Evolutionary conservation across 306 rosid genomes (phyloP).

Genomic region (Fragaria vesca): DNA sequence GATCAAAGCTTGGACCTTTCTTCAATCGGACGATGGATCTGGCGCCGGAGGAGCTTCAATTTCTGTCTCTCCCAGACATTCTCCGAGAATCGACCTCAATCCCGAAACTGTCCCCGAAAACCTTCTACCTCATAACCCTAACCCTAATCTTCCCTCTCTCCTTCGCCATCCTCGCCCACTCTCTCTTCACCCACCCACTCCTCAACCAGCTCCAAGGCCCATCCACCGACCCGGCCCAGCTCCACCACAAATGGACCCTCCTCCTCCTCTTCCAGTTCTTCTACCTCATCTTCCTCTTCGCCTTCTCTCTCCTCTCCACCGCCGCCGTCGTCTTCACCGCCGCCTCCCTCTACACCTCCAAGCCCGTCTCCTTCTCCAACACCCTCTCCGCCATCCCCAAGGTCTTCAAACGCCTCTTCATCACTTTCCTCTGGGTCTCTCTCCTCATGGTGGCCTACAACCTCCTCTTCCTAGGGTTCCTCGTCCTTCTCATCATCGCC

Average conservation of each 20-base stretch:
- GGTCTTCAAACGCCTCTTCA: slow-evolving; percentile 76
- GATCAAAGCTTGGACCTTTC: too few species aligned
- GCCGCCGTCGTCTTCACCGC: slow-evolving; percentile 96
- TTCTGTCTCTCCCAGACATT: slow-evolving; percentile 50
- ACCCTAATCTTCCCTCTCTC: slow-evolving; percentile 86
- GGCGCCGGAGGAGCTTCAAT: slow-evolving; percentile 81
- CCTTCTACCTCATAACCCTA: slow-evolving; percentile 79
- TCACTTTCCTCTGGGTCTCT: slow-evolving; percentile 79
- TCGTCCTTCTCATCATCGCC: slow-evolving; percentile 51
- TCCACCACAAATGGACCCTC: slow-evolving; percentile 68
- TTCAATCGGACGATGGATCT: slow-evolving; percentile 63
- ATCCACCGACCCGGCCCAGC: slow-evolving; percentile 48
- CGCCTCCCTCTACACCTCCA: slow-evolving; percentile 86
- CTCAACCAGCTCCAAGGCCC: slow-evolving; percentile 63
- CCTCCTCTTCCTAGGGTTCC: slow-evolving; percentile 41
- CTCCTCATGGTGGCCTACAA: slow-evolving; percentile 71
- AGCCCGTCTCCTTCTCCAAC: slow-evolving; percentile 68
- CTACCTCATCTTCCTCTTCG: slow-evolving; percentile 86
- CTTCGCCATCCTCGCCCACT: slow-evolving; percentile 85
- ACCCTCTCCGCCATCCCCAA: slow-evolving; percentile 84
- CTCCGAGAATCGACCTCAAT: slow-evolving; percentile 71
- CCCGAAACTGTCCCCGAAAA: slow-evolving; percentile 74
- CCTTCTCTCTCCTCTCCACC: slow-evolving; percentile 91
- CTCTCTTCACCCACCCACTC: slow-evolving; percentile 88
- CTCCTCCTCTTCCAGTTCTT: slow-evolving; percentile 72